phyloP scores from a whole-genome alignment of 2,329 filamentous ascomycete genomes.

The Domatiomyces globalis region DNA sequence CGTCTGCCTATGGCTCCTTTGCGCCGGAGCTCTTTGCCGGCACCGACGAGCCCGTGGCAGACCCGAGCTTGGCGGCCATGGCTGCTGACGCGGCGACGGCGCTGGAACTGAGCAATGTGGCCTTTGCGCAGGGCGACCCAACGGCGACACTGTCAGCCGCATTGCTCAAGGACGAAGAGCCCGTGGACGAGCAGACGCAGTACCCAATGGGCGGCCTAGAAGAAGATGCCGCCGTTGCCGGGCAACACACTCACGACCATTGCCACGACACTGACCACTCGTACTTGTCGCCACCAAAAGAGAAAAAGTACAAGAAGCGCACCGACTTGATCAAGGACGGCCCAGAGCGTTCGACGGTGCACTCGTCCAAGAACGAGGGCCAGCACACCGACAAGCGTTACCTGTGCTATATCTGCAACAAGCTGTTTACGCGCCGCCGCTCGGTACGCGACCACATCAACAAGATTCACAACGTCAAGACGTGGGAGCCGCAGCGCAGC shows the following conservation, averaged over 20 bases:
- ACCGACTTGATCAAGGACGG: neutral
- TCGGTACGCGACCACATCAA: slow-evolving; percentile 18
- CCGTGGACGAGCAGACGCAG: slow-evolving; percentile 1
- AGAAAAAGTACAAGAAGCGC: slow-evolving; percentile 11
- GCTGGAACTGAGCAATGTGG: slow-evolving; percentile 6
- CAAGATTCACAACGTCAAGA: slow-evolving; percentile 18
- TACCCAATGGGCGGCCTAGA: slow-evolving; percentile 1
- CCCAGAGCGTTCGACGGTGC: slow-evolving; percentile 9
- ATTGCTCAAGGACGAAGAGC: slow-evolving; percentile 2
- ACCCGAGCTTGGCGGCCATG: slow-evolving; percentile 5
- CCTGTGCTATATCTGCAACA: slow-evolving; percentile 18
- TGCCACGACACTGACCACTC: neutral
- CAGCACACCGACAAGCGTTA: slow-evolving; percentile 18
- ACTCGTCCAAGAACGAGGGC: slow-evolving; percentile 19
- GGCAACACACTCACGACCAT: neutral
- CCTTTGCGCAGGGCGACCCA: slow-evolving; percentile 1
- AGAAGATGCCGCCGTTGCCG: neutral
- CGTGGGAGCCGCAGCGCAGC: slow-evolving; percentile 16
- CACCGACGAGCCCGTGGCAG: slow-evolving; percentile 7
- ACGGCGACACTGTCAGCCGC: neutral
- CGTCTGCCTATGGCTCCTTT: slow-evolving; percentile 7
- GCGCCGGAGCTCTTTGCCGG: slow-evolving; percentile 16
- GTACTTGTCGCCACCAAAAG: slow-evolving; percentile 1
- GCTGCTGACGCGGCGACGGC: slow-evolving; percentile 8
- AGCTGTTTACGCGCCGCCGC: slow-evolving; percentile 17